Evolutionary conservation across 495 filamentous ascomycete genomes (phyloP).

Genomic region (Penicillium psychrofluorescens): DNA sequence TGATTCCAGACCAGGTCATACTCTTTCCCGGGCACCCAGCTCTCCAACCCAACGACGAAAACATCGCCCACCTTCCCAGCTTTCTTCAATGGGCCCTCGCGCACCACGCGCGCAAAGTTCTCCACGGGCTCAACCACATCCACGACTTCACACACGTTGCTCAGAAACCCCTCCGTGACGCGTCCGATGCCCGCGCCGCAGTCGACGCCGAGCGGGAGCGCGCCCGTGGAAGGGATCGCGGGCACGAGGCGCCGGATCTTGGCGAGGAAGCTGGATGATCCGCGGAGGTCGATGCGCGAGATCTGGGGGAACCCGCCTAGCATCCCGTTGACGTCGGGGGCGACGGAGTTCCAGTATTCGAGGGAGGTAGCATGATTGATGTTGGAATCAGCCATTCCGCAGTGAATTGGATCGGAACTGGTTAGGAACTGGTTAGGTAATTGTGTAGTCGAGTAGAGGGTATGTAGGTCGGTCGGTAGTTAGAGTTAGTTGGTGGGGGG

Average conservation of each 20-base stretch:
- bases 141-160: conserved; percentile 41
- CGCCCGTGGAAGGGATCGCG: conserved; percentile 8
- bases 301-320: conserved; percentile 71
- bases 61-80: conserved; percentile 49
- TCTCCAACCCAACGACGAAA: conserved; percentile 67
- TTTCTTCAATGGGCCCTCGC: conserved; percentile 18
- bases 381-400: conserved; percentile 18
- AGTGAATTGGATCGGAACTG: background rate
- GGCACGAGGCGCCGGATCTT: conserved; percentile 54
- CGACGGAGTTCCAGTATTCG: conserved; percentile 66
- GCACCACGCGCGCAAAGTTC: conserved; percentile 39
- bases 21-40: conserved; percentile 55
- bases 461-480: too few species aligned
- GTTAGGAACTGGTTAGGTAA: background rate
- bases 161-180: conserved; percentile 50
- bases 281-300: conserved; percentile 68
- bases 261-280: conserved; percentile 66
- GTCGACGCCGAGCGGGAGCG: conserved; percentile 41
- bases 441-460: too few species aligned
- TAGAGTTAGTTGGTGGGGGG: too few species aligned
- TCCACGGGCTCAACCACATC: conserved; percentile 56
- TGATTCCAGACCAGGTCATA: conserved; percentile 66
- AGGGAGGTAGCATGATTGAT: conserved; percentile 33
- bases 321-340: conserved; percentile 72
- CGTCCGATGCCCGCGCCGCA: conserved; percentile 60